A percentile compares a stretch with the other conserved stretches of the same genome.
Conservation (phyloP, 306 rosid genomes). For the Carpinus viminea region DNA sequence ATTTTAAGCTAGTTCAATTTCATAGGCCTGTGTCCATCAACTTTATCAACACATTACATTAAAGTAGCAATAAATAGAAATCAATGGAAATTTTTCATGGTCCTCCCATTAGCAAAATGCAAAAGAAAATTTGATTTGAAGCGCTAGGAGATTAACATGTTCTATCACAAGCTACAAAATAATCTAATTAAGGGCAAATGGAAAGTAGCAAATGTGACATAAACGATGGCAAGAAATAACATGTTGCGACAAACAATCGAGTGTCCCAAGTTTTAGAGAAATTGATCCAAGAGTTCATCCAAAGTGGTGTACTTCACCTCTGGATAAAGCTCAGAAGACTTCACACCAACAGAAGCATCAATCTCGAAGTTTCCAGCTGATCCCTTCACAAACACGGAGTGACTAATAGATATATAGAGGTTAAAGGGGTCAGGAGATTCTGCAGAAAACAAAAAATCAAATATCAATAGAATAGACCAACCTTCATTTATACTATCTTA, state of each 20-base stretch:
- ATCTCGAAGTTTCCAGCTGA: constrained; percentile 24
- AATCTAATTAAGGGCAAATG: too few species aligned
- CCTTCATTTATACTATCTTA: neutral
- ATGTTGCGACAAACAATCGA: neutral
- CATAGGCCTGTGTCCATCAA: too few species aligned
- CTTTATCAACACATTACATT: too few species aligned
- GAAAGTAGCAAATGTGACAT: neutral
- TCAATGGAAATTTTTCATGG: too few species aligned
- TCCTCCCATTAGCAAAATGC: too few species aligned
- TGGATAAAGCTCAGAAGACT: constrained; percentile 47
- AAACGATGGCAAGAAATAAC: neutral
- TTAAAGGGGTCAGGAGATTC: neutral
- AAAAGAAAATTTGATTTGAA: too few species aligned
- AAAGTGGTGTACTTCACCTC: constrained; percentile 42
- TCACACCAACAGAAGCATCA: constrained; percentile 39
- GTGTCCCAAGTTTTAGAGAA: constrained; percentile 27
- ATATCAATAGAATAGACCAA: too few species aligned
- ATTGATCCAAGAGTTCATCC: constrained; percentile 35
- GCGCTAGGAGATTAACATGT: too few species aligned
- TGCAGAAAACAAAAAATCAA: constrained; percentile 1
- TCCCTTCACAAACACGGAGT: constrained; percentile 12
- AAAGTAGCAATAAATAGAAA: too few species aligned
- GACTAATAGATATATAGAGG: constrained; percentile 19
- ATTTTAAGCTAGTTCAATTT: too few species aligned
- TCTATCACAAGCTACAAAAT: too few species aligned